phyloP scores from a whole-genome alignment of 495 filamentous ascomycete genomes.

The Gamarada debralockiae region DNA sequence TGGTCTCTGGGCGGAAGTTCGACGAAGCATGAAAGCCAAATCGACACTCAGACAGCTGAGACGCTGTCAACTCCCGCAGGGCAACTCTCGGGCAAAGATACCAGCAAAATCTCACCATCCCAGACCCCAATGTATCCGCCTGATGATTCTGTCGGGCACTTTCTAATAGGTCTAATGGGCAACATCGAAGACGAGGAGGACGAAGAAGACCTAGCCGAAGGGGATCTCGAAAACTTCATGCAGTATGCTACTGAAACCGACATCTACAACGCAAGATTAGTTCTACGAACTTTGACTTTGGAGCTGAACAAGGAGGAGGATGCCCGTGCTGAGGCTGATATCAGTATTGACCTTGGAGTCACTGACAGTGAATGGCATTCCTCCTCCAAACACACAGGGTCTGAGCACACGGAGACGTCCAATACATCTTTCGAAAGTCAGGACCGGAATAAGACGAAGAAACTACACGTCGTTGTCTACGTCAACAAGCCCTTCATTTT shows the following conservation, averaged over 20 bases:
- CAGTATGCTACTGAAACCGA: conserved; percentile 24
- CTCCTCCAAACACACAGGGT: conserved; percentile 13
- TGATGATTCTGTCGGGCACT: conserved; percentile 46
- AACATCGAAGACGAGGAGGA: conserved; percentile 45
- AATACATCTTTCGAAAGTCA: conserved; percentile 36
- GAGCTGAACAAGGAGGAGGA: conserved; percentile 37
- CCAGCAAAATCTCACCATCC: neutral
- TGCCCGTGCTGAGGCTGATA: conserved; percentile 31
- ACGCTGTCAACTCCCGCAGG: too few species aligned
- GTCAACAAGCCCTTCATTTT: conserved; percentile 84
- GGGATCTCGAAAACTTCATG: neutral
- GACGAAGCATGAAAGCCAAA: neutral
- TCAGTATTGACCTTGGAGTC: conserved; percentile 41
- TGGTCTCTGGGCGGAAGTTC: conserved; percentile 39
- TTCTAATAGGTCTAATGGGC: conserved; percentile 67
- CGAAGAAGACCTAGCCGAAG: conserved; percentile 4
- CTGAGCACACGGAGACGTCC: conserved; percentile 20
- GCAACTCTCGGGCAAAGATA: neutral
- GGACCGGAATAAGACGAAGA: conserved; percentile 47
- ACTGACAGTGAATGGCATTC: conserved; percentile 20
- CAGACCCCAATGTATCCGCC: neutral
- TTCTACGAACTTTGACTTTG: conserved; percentile 45
- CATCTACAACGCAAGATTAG: conserved; percentile 35
- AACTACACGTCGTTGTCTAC: conserved; percentile 69
- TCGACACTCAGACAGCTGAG: neutral